These are phyloP conservation scores for Aureobasidium sp. DNA, from an alignment of 2,329 filamentous ascomycete genomes.

Conservation along the genomic window DNA sequence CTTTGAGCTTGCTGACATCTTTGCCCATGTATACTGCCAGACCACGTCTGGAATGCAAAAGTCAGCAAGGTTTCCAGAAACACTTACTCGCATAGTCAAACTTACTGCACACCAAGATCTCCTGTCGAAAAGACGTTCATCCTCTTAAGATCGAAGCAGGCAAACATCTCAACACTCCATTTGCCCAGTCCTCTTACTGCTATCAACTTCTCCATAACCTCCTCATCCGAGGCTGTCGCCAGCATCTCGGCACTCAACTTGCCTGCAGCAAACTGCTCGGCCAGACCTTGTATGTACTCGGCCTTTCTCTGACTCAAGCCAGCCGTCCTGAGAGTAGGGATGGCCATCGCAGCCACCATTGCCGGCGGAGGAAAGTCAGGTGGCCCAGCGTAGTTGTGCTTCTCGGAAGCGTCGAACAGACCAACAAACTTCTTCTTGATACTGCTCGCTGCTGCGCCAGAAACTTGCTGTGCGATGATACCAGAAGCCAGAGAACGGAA, in stretches of 20 bases:
- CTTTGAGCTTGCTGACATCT: constrained; percentile 77
- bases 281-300: constrained; percentile 83
- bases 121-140: constrained; percentile 91
- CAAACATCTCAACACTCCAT: constrained; percentile 98
- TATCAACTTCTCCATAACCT: constrained; percentile 71
- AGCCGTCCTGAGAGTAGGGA: constrained; percentile 67
- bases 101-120: constrained; percentile 80
- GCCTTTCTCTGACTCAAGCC: constrained; percentile 92
- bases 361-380: constrained; percentile 64
- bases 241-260: constrained; percentile 71
- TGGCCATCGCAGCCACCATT: constrained; percentile 56
- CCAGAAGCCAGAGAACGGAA: constrained; percentile 76
- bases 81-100: constrained; percentile 15
- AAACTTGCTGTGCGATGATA: constrained; percentile 96
- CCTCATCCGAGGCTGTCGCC: constrained; percentile 71
- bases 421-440: constrained; percentile 80
- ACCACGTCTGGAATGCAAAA: constrained; percentile 59
- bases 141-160: constrained; percentile 86
- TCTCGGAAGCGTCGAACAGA: constrained; percentile 49
- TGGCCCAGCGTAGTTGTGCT: constrained; percentile 20
- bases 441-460: constrained; percentile 77
- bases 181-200: constrained; percentile 78
- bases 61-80: too few relatives aligned
- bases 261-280: constrained; percentile 67
- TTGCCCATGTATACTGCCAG: constrained; percentile 82